Percentiles rank a stretch among this genome's conserved stretches.
phyloP scores from a whole-genome alignment of 2,329 filamentous ascomycete genomes.

The Colletotrichum navitas region DNA sequence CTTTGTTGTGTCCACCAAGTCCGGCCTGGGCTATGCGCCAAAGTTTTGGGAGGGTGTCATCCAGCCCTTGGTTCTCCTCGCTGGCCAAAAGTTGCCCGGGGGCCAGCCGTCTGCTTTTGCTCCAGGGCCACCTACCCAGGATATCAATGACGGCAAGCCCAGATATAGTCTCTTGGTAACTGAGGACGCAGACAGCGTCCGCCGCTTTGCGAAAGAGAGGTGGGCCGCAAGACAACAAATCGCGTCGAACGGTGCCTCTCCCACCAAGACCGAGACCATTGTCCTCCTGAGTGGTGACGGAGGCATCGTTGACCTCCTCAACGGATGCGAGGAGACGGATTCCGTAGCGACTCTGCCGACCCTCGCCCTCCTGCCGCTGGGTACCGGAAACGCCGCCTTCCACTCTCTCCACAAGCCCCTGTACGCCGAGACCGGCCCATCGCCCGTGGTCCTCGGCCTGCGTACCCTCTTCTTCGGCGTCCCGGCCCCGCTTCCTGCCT shows the following conservation, averaged over 20 bases:
- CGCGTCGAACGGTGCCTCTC: slow-evolving; percentile 23
- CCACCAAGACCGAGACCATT: slow-evolving; percentile 64
- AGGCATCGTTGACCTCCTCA: slow-evolving; percentile 85
- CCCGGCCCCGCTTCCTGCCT: slow-evolving; percentile 69
- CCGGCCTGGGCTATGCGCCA: slow-evolving; percentile 71
- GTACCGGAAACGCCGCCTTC: slow-evolving; percentile 75
- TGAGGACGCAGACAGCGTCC: slow-evolving; percentile 71
- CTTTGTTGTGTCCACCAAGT: slow-evolving; percentile 75
- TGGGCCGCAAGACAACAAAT: slow-evolving; percentile 50
- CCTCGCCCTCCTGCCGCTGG: slow-evolving; percentile 69
- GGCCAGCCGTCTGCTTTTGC: slow-evolving; percentile 18
- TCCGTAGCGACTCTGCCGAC: slow-evolving; percentile 51
- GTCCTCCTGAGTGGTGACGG: slow-evolving; percentile 90
- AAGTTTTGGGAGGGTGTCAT: slow-evolving; percentile 69
- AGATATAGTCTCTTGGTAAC: slow-evolving; percentile 72
- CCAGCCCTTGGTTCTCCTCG: slow-evolving; percentile 66
- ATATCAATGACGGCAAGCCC: slow-evolving; percentile 39
- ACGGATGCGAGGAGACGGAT: slow-evolving; percentile 61
- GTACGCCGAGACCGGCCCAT: slow-evolving; percentile 56
- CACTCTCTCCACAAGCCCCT: slow-evolving; percentile 72
- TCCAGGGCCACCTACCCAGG: neutral
- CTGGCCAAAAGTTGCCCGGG: slow-evolving; percentile 31
- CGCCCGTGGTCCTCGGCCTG: slow-evolving; percentile 63
- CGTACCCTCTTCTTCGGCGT: slow-evolving; percentile 71
- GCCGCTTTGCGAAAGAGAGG: slow-evolving; percentile 66